Evolutionary conservation across 345 rosid genomes (phyloP).

Genomic region (Corchorus capsularis): DNA sequence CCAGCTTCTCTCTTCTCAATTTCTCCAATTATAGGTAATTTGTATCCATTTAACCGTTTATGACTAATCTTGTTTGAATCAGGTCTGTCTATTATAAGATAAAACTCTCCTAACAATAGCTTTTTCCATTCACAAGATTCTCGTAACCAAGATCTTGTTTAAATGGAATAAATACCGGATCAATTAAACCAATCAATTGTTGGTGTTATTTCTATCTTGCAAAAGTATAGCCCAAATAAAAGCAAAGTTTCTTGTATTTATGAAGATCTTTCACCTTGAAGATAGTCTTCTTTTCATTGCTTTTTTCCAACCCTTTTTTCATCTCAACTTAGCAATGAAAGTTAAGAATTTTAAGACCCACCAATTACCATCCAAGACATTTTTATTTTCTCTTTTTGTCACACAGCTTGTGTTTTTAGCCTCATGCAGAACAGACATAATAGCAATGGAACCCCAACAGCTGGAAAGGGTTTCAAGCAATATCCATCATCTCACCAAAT

Average conservation of each 20-base stretch:
- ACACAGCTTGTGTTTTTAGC: background rate
- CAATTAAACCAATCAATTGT: too few species aligned
- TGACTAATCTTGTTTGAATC: too few species aligned
- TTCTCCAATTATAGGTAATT: background rate
- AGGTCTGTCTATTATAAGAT: too few species aligned
- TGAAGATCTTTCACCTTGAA: conserved; percentile 22
- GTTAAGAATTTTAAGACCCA: conserved; percentile 19
- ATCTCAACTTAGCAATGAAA: conserved; percentile 10
- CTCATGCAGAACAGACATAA: conserved; percentile 23
- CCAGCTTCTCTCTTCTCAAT: background rate
- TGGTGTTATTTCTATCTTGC: conserved; percentile 6
- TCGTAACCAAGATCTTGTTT: too few species aligned
- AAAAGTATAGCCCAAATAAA: background rate
- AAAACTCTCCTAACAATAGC: too few species aligned
- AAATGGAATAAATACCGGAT: too few species aligned
- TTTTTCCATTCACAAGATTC: too few species aligned
- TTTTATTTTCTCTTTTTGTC: background rate
- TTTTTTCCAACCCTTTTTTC: conserved; percentile 3
- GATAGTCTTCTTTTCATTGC: background rate
- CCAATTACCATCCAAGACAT: background rate
- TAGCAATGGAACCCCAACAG: conserved; percentile 20
- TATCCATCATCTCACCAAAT: background rate
- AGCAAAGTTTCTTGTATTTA: conserved; percentile 13
- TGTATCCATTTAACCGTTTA: too few species aligned
- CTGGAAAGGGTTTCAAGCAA: conserved; percentile 29